Percentiles rank a stretch among this genome's conserved stretches.
Conservation (phyloP, 1,139 yeast species). For the Kodamaea sp. region DNA sequence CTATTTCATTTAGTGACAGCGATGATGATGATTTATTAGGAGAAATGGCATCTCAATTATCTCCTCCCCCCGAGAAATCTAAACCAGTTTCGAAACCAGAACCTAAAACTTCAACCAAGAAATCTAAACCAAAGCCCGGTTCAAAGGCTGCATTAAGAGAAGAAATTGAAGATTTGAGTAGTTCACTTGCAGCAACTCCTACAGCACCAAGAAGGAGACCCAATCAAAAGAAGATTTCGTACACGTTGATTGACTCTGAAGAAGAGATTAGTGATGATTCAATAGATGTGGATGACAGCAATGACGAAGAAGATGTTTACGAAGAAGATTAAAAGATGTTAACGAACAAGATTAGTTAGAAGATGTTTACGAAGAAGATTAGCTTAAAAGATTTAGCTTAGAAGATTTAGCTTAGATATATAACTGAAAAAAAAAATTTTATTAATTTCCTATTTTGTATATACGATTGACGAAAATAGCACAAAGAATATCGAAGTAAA, state of each 20-base stretch:
- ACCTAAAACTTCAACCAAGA: slow-evolving; percentile 1
- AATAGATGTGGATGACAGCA: slow-evolving; percentile 7
- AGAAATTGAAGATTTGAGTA: slow-evolving; percentile 22
- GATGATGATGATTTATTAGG: slow-evolving; percentile 32
- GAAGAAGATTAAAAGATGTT: no score
- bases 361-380: no score
- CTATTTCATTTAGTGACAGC: slow-evolving; percentile 30
- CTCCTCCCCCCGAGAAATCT: not conserved
- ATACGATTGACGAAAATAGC: no score
- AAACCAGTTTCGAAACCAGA: slow-evolving; percentile 1
- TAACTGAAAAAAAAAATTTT: no score
- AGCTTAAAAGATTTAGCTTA: no score
- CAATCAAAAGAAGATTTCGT: slow-evolving; percentile 10
- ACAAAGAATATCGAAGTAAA: no score
- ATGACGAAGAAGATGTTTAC: slow-evolving; percentile 10
- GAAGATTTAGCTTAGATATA: no score
- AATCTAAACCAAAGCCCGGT: slow-evolving; percentile 10
- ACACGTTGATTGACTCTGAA: slow-evolving; percentile 12
- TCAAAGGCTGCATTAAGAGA: slow-evolving; percentile 14
- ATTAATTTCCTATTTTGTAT: no score
- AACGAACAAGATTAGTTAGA: no score
- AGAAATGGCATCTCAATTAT: slow-evolving; percentile 1
- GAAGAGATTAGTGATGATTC: slow-evolving; percentile 7
- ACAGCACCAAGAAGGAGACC: slow-evolving; percentile 10
- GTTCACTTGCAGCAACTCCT: slow-evolving; percentile 10